Conservation (phyloP, 2,329 filamentous ascomycete species). For the Zasmidium cellare region DNA sequence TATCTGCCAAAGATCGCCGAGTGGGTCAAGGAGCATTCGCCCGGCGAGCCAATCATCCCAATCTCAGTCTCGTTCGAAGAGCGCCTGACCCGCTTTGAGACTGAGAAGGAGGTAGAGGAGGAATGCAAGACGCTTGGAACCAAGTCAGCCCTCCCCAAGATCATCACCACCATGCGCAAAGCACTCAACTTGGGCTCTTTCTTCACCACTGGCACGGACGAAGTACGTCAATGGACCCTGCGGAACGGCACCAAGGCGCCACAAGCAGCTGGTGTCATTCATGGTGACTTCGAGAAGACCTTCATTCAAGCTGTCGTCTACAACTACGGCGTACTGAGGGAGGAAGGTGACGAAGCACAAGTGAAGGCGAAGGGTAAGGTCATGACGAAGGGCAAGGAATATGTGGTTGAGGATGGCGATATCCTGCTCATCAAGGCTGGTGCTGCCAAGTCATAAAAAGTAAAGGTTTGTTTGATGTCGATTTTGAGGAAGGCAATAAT, state of each 20-base stretch:
- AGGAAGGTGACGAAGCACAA: constrained; percentile 82
- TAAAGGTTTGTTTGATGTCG: not conserved
- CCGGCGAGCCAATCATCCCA: constrained; percentile 87
- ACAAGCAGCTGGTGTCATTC: constrained; percentile 94
- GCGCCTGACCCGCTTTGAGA: constrained; percentile 77
- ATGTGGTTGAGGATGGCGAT: constrained; percentile 82
- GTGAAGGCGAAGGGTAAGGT: constrained; percentile 95
- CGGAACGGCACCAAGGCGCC: constrained; percentile 96
- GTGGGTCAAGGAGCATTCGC: constrained; percentile 90
- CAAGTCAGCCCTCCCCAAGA: constrained; percentile 87
- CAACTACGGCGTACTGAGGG: constrained; percentile 79
- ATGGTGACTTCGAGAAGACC: constrained; percentile 98
- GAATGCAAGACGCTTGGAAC: constrained; percentile 87
- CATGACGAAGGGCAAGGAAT: constrained; percentile 98
- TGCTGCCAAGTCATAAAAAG: constrained; percentile 64
- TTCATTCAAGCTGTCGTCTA: constrained; percentile 97
- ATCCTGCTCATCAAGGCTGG: constrained; percentile 86
- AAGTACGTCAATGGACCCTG: constrained; percentile 98
- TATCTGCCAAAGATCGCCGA: constrained; percentile 88
- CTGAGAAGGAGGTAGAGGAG: constrained; percentile 72
- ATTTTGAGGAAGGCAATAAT: not conserved
- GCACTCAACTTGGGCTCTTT: constrained; percentile 87
- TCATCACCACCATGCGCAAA: constrained; percentile 91
- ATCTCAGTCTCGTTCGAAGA: constrained; percentile 93
- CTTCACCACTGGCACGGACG: constrained; percentile 94